These are phyloP conservation scores for Coemansia sp. DNA, from an alignment of 192 early-diverging fungal genomes.

Conservation along the genomic window DNA sequence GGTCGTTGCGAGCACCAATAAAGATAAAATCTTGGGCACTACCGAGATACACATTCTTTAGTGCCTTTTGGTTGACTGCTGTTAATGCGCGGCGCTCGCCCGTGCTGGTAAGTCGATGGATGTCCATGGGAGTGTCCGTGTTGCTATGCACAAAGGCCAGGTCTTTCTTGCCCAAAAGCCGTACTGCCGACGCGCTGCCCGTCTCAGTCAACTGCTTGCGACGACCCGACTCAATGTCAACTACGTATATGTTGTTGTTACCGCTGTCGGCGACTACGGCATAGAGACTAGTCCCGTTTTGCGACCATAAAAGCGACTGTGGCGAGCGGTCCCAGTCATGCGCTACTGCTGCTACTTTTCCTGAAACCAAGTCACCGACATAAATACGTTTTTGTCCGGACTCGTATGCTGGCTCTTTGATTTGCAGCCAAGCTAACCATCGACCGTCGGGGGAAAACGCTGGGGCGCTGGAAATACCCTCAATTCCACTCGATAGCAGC, in stretches of 20 bases:
- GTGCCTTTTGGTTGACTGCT: constrained; percentile 43
- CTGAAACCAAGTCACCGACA: constrained; percentile 39
- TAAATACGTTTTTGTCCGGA: constrained; percentile 72
- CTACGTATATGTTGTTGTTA: constrained; percentile 50
- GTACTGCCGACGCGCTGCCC: constrained; percentile 17
- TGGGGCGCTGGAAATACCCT: constrained; percentile 64
- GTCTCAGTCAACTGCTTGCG: constrained; percentile 35
- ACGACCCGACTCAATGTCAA: constrained; percentile 34
- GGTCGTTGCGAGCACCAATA: constrained; percentile 60
- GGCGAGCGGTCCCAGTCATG: constrained; percentile 63
- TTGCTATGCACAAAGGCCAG: constrained; percentile 52
- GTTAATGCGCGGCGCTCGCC: constrained; percentile 50
- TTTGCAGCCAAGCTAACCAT: constrained; percentile 75
- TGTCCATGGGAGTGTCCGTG: constrained; percentile 41
- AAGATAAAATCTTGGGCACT: constrained; percentile 72
- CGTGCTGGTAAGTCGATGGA: constrained; percentile 40
- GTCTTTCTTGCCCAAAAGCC: constrained; percentile 6
- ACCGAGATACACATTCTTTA: constrained; percentile 55
- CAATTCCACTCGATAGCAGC: constrained; percentile 55
- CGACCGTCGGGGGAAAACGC: constrained; percentile 68
- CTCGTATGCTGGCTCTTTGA: constrained; percentile 74
- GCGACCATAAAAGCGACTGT: constrained; percentile 61
- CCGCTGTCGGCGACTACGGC: constrained; percentile 68
- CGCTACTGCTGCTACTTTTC: constrained; percentile 19
- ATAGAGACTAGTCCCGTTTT: constrained; percentile 58